Evolutionary conservation across 768 basidiomycete species (phyloP).

Genomic region (Lactarius pseudohatsudake): DNA sequence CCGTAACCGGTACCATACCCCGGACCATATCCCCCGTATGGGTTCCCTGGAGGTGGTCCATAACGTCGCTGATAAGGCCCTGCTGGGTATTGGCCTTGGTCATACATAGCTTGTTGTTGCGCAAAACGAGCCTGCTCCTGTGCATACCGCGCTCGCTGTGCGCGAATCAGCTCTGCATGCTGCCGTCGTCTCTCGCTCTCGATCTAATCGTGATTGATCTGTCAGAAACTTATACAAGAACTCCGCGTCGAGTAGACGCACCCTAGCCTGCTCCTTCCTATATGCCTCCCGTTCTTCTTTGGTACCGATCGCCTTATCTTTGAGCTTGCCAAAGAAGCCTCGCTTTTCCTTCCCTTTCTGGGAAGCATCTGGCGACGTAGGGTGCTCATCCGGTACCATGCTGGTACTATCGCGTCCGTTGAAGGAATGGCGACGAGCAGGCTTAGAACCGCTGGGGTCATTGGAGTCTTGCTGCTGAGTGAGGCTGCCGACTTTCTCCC

Average conservation of each 20-base stretch:
- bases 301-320: conserved; percentile 62
- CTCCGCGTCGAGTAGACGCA: conserved; percentile 14
- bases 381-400: conserved; percentile 26
- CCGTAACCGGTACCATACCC: conserved; percentile 26
- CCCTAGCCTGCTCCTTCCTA: conserved; percentile 37
- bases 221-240: background rate
- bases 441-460: conserved; percentile 2
- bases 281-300: conserved; percentile 60
- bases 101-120: conserved; percentile 22
- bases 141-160: conserved; percentile 12
- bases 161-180: conserved; percentile 4
- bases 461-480: background rate
- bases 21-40: conserved; percentile 22
- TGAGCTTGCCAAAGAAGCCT: conserved; percentile 59
- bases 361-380: background rate
- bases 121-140: conserved; percentile 9
- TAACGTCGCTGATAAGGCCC: conserved; percentile 26
- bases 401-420: conserved; percentile 28
- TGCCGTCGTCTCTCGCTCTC: conserved; percentile 18
- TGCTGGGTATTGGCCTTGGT: background rate
- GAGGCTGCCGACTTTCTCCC: conserved; percentile 38
- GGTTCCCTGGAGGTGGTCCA: conserved; percentile 33
- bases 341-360: conserved; percentile 39
- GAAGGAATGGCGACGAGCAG: conserved; percentile 29
- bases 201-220: conserved; percentile 13